Evolutionary conservation across 2,329 filamentous ascomycete genomes (phyloP).

Genomic region (Fusarium sp.): DNA sequence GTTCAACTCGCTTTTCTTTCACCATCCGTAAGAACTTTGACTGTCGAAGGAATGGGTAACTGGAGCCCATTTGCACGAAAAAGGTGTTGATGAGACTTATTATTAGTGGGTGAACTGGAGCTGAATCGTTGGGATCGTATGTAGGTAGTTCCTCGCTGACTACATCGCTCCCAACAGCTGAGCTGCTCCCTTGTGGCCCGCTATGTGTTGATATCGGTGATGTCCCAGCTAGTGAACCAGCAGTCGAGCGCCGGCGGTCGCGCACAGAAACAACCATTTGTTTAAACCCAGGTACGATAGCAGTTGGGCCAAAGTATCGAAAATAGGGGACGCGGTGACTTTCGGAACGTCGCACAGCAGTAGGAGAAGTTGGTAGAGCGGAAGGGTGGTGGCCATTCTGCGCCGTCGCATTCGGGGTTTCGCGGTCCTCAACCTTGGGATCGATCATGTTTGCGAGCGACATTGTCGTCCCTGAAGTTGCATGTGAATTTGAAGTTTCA

Average conservation of each 20-base stretch:
- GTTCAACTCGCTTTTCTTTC: constrained; percentile 81
- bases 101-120: constrained; percentile 78
- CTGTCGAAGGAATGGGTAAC: constrained; percentile 82
- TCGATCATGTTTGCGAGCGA: constrained; percentile 19
- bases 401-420: constrained; percentile 1
- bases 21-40: constrained; percentile 79
- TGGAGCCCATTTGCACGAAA: constrained; percentile 84
- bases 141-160: constrained; percentile 69
- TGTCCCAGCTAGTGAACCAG: constrained; percentile 64
- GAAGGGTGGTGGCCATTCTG: constrained; percentile 11
- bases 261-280: constrained; percentile 87
- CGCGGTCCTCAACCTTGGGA: constrained; percentile 12
- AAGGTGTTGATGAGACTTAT: constrained; percentile 81
- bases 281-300: constrained; percentile 91
- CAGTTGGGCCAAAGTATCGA: constrained; percentile 88
- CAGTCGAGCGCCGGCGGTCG: constrained; percentile 68
- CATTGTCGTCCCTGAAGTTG: constrained; percentile 6
- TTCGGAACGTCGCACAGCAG: constrained; percentile 59
- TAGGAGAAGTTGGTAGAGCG: constrained; percentile 47
- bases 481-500: constrained; percentile 18
- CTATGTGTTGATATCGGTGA: constrained; percentile 58
- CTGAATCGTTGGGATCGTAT: constrained; percentile 77
- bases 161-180: constrained; percentile 55
- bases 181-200: constrained; percentile 49
- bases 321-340: constrained; percentile 84